Conservation (phyloP, 176 grass and related monocot genomes). For the Puya raimondii region DNA sequence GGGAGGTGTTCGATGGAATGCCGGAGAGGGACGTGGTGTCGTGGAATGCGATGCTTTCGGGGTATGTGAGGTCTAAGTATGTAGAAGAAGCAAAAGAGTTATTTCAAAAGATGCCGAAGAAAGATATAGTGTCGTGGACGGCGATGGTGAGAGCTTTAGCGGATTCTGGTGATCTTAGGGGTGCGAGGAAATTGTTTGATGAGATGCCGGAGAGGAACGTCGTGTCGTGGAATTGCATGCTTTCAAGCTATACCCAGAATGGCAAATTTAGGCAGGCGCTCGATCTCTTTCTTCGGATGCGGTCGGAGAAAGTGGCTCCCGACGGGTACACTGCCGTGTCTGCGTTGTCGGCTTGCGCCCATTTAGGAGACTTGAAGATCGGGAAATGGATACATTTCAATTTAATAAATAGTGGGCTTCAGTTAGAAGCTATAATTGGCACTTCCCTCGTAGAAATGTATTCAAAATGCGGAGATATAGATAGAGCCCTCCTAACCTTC, state of each 20-base stretch:
- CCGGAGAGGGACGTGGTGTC: slow-evolving; percentile 29
- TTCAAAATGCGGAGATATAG: slow-evolving; percentile 39
- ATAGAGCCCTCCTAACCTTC: slow-evolving; percentile 28
- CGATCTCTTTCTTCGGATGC: slow-evolving; percentile 28
- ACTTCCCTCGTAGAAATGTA: slow-evolving; percentile 45
- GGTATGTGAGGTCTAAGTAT: slow-evolving; percentile 13
- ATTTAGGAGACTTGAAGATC: slow-evolving; percentile 24
- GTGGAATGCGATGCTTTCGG: slow-evolving; percentile 42
- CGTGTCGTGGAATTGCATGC: slow-evolving; percentile 51
- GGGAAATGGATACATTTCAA: slow-evolving; percentile 48
- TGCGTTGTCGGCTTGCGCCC: slow-evolving; percentile 29
- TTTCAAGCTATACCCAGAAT: slow-evolving; percentile 33
- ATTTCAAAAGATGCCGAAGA: slow-evolving; percentile 29
- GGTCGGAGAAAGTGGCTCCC: slow-evolving; percentile 21
- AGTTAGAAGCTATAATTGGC: slow-evolving; percentile 21
- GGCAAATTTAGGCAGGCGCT: slow-evolving; percentile 26
- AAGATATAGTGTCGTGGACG: slow-evolving; percentile 29
- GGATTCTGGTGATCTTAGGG: slow-evolving; percentile 4
- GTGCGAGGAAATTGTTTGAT: slow-evolving; percentile 33
- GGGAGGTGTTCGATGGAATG: slow-evolving; percentile 33
- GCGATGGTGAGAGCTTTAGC: slow-evolving; percentile 35
- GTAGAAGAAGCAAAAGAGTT: slow-evolving; percentile 11
- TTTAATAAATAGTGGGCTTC: slow-evolving; percentile 31
- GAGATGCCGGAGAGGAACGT: slow-evolving; percentile 38
- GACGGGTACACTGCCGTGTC: slow-evolving; percentile 28